Base-by-base conservation (phyloP, 2,329 filamentous ascomycete species). In the Graphilbum fragrans region DNA sequence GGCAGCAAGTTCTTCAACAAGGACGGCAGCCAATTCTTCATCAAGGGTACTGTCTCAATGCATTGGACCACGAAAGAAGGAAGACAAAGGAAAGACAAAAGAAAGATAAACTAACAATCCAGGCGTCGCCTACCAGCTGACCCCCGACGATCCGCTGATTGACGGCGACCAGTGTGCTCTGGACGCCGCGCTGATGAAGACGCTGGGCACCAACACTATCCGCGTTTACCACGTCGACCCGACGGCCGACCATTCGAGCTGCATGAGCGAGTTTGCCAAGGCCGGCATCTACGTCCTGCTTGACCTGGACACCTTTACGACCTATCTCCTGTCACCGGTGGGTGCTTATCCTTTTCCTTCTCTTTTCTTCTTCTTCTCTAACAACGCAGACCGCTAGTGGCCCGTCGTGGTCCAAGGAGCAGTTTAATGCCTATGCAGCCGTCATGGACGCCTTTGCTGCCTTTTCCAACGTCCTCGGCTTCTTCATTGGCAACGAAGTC, bases 401-500 rank as follows among this genome's bases (percentile, higher is more conserved):
- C 12, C 79, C 81, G 5, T 69, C 69, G 44, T 94, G 86, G 86
- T 88, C 81, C 52, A 55, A 77, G 50, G 75, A 73, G 8, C 82
- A 92, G 62, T 73, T 77, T 50, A 66, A 79, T 42, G 69, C 69
- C 23, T 92, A 84, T 60, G 64, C 72, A 36, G 69, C 70, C 39
- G 83, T 88, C 49, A 75, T 92, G 66, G 86, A 93, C 55, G 70
- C 75, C 27, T 90, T 92, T 60, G 73, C 82, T 35, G 61, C 70
- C 38, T 94, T 82, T 57, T 74, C 87, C 60, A 94, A 94, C 58
- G 71, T 83, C 2, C 76, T 86, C 11, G 86, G 84, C 36, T 83
- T 92, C 58, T 90, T 93, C 53, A 72, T 94, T 45, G 88, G 86
- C 49, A 94, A 94, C 55, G 87, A 94, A 59, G 82, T 92, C 45